A percentile compares a stretch with the other conserved stretches of the same genome.
phyloP scores from a whole-genome alignment of 2,329 filamentous ascomycete species.

The Cercospora canescens region DNA sequence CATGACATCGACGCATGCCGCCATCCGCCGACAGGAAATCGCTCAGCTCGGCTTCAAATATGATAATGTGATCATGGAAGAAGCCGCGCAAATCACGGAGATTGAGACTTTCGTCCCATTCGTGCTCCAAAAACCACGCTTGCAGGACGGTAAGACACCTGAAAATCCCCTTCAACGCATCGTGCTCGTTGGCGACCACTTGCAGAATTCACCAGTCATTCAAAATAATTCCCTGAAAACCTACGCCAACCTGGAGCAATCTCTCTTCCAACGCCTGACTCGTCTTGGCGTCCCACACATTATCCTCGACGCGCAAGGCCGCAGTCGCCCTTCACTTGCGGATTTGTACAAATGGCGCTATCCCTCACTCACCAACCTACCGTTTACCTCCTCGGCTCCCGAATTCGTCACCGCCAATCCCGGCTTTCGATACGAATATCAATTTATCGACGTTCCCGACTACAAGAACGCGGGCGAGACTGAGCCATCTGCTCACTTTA shows the following conservation, averaged over 20 bases:
- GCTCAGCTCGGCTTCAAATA: constrained; percentile 92
- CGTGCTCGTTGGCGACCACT: constrained; percentile 90
- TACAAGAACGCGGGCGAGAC: constrained; percentile 89
- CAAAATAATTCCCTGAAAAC: constrained; percentile 92
- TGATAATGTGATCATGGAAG: constrained; percentile 97
- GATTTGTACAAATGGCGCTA: constrained; percentile 94
- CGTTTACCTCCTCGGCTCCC: constrained; percentile 64
- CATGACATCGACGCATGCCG: constrained; percentile 98
- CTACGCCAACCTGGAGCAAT: constrained; percentile 95
- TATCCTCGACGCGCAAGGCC: constrained; percentile 88
- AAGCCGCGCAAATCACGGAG: constrained; percentile 96
- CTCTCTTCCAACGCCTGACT: constrained; percentile 86
- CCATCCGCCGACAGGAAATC: constrained; percentile 90
- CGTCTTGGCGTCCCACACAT: constrained; percentile 90
- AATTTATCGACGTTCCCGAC: constrained; percentile 93
- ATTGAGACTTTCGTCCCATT: constrained; percentile 95
- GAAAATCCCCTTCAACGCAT: constrained; percentile 79
- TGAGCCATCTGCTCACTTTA: constrained; percentile 89
- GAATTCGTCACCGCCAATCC: constrained; percentile 85
- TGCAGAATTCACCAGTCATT: constrained; percentile 94
- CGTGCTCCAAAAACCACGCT: constrained; percentile 71
- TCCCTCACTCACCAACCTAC: constrained; percentile 73
- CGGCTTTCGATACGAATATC: constrained; percentile 90
- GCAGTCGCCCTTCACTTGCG: constrained; percentile 83
- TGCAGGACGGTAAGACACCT: constrained; percentile 41